Percentiles rank a stretch among this genome's conserved stretches.
These are phyloP conservation scores for Citrus maxima DNA, from an alignment of 345 rosid species.

Conservation along the genomic window DNA sequence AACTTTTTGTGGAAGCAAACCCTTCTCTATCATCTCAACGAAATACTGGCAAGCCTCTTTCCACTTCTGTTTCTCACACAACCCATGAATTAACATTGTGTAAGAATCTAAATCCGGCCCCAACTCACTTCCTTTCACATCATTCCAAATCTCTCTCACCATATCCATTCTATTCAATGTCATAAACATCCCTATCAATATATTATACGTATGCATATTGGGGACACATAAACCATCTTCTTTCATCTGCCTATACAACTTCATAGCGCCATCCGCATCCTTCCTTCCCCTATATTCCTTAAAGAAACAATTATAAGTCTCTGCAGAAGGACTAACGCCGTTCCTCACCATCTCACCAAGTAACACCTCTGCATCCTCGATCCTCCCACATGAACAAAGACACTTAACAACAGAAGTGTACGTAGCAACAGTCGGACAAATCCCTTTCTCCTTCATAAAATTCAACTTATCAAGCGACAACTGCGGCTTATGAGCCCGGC, in stretches of 20 bases:
- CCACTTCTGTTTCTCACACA: conserved; percentile 69
- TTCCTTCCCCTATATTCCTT: conserved; percentile 86
- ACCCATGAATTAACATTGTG: conserved; percentile 61
- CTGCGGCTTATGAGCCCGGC: conserved; percentile 79
- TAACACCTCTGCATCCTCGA: conserved; percentile 63
- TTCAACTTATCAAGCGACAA: conserved; percentile 69
- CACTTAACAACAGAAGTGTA: conserved; percentile 81
- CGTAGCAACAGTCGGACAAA: conserved; percentile 53
- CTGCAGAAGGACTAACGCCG: conserved; percentile 59
- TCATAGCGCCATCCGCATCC: conserved; percentile 57
- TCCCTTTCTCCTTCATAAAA: conserved; percentile 62
- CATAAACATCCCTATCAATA: conserved; percentile 61
- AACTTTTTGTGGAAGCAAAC: conserved; percentile 79
- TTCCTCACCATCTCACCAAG: conserved; percentile 60
- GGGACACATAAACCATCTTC: conserved; percentile 40
- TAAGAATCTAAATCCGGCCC: conserved; percentile 90
- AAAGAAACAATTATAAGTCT: conserved; percentile 77
- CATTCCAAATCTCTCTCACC: conserved; percentile 69
- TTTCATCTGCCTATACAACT: conserved; percentile 71
- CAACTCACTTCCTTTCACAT: conserved; percentile 44
- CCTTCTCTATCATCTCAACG: conserved; percentile 90
- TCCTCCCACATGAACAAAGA: conserved; percentile 71
- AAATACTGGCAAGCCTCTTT: conserved; percentile 70
- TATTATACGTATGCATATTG: conserved; percentile 55
- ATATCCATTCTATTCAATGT: conserved; percentile 49